These are phyloP conservation scores for Sarcodon aspratus DNA, from an alignment of 768 basidiomycete species.

Conservation along the genomic window DNA sequence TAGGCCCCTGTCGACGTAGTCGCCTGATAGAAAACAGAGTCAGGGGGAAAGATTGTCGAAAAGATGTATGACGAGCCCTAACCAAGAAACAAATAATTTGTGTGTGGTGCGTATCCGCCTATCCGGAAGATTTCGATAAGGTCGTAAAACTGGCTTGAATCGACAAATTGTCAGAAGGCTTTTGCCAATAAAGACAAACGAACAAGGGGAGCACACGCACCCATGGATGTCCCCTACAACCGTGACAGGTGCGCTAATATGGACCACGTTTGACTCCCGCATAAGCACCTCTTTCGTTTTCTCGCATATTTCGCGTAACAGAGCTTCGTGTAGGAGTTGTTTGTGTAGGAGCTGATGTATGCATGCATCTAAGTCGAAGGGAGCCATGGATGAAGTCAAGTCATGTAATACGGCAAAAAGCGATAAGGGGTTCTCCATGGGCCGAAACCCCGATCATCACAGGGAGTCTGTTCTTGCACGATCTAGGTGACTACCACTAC, in stretches of 20 bases:
- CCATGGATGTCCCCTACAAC: slow-evolving; percentile 99
- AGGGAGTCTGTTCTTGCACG: no score
- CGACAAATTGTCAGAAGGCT: slow-evolving; percentile 2
- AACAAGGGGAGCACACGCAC: slow-evolving; percentile 37
- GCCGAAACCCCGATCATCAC: no score
- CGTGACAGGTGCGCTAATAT: slow-evolving; percentile 92
- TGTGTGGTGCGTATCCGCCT: slow-evolving; percentile 92
- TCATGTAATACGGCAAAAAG: not conserved
- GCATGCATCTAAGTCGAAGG: slow-evolving; percentile 96
- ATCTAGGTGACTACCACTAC: no score
- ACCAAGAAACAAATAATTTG: slow-evolving; percentile 98
- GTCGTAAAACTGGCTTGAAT: slow-evolving; percentile 94
- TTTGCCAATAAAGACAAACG: slow-evolving; percentile 19
- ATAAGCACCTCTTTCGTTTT: slow-evolving; percentile 99
- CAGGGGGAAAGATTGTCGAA: slow-evolving; percentile 1
- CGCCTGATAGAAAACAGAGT: slow-evolving; percentile 40
- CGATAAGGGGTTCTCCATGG: not conserved
- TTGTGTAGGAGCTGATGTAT: slow-evolving; percentile 84
- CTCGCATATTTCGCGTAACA: slow-evolving; percentile 97
- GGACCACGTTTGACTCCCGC: slow-evolving; percentile 97
- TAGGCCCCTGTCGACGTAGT: slow-evolving; percentile 96
- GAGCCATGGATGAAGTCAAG: slow-evolving; percentile 21
- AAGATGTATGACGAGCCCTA: slow-evolving; percentile 18
- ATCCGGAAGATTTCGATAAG: slow-evolving; percentile 98
- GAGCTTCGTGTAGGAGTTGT: slow-evolving; percentile 89